phyloP scores from a whole-genome alignment of 805 yeast species.

The Tanozyma kutaoensis region DNA sequence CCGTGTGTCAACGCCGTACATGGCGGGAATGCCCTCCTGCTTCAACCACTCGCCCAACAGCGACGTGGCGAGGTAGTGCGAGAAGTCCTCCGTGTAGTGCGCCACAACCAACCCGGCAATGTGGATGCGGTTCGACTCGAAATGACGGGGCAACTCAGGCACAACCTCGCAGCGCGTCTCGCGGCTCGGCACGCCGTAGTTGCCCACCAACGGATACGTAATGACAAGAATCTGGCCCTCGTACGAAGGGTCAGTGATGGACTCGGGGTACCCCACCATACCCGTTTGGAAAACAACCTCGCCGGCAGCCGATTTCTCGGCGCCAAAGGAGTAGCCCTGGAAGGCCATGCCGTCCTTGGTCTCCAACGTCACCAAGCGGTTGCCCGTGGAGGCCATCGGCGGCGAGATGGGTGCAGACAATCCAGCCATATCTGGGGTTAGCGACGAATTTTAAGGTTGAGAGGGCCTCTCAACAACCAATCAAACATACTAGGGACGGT shows the following conservation, averaged over 20 bases:
- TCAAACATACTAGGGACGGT: no score
- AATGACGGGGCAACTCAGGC: conserved; percentile 73
- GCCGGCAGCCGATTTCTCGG: conserved; percentile 80
- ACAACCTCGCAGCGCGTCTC: conserved; percentile 56
- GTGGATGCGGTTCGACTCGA: conserved; percentile 87
- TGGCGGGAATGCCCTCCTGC: conserved; percentile 85
- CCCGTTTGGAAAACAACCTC: conserved; percentile 99
- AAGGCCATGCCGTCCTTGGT: conserved; percentile 74
- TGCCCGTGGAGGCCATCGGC: conserved; percentile 74
- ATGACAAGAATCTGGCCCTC: conserved; percentile 95
- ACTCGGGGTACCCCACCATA: conserved; percentile 98
- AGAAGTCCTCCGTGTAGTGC: conserved; percentile 90
- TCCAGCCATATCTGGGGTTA: no score
- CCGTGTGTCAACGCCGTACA: conserved; percentile 97
- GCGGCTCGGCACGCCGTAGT: conserved; percentile 97
- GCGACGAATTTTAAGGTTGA: no score
- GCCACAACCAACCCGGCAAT: conserved; percentile 96
- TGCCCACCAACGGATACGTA: conserved; percentile 94
- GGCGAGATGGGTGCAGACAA: conserved; percentile 85
- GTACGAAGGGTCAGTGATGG: conserved; percentile 96
- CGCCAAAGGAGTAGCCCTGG: conserved; percentile 97
- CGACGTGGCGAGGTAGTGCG: conserved; percentile 86
- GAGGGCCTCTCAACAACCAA: no score
- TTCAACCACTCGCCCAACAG: conserved; percentile 91
- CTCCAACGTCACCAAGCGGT: conserved; percentile 77